phyloP scores from a whole-genome alignment of 2,329 filamentous ascomycete genomes.

The Exophiala mesophila region DNA sequence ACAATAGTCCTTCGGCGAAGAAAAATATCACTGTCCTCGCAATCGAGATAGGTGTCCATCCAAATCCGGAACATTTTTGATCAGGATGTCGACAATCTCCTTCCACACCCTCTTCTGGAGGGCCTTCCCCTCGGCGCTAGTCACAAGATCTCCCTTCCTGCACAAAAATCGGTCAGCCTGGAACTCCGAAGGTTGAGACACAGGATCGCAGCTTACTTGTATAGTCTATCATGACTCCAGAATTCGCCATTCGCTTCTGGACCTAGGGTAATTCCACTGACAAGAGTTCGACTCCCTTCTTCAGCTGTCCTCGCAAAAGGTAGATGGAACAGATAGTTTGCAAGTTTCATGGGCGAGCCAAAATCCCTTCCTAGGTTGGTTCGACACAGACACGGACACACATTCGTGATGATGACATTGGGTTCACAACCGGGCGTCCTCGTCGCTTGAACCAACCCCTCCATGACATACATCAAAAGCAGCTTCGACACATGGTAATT shows the following conservation, averaged over 20 bases:
- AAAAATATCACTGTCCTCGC: no score
- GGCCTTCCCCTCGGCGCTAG: constrained; percentile 29
- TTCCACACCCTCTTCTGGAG: constrained; percentile 36
- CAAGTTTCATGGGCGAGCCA: constrained; percentile 23
- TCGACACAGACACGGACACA: constrained; percentile 41
- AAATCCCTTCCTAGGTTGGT: constrained; percentile 40
- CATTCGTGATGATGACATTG: constrained; percentile 40
- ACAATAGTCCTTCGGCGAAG: no score
- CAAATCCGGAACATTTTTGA: neutral
- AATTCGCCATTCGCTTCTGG: constrained; percentile 39
- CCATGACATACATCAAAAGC: constrained; percentile 38
- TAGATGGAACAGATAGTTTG: constrained; percentile 32
- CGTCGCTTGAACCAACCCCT: constrained; percentile 32
- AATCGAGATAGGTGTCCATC: neutral
- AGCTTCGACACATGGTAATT: constrained; percentile 40
- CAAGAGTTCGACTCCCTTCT: constrained; percentile 40
- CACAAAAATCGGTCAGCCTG: neutral
- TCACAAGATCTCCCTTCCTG: constrained; percentile 14
- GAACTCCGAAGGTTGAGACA: no score
- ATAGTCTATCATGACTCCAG: constrained; percentile 36
- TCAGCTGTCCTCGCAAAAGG: constrained; percentile 41
- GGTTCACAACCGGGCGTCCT: constrained; percentile 31
- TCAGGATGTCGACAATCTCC: constrained; percentile 35
- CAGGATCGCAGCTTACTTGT: constrained; percentile 7
- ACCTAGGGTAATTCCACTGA: constrained; percentile 40